phyloP scores from a whole-genome alignment of 2,329 filamentous ascomycete genomes.

The Blumeria graminis region DNA sequence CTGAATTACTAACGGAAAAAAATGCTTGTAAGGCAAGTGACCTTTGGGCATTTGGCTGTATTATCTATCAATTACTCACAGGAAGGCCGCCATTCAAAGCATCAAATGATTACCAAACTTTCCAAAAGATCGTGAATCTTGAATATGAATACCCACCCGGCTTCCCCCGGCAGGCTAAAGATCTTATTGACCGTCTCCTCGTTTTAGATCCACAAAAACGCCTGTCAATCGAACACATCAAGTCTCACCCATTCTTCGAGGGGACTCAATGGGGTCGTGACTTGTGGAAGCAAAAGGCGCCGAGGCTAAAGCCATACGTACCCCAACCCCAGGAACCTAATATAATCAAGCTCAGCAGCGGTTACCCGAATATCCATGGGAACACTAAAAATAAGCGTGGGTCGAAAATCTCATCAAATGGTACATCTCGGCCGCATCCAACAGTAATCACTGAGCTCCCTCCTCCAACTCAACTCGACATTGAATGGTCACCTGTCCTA shows the following conservation, averaged over 20 bases:
- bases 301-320: slow-evolving; percentile 61
- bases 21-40: slow-evolving; percentile 95
- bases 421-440: slow-evolving; percentile 33
- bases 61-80: slow-evolving; percentile 85
- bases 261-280: slow-evolving; percentile 62
- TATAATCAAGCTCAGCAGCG: slow-evolving; percentile 45
- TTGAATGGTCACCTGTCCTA: slow-evolving; percentile 93
- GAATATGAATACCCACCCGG: slow-evolving; percentile 84
- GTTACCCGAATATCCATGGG: slow-evolving; percentile 15
- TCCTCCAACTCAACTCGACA: slow-evolving; percentile 87
- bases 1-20: slow-evolving; percentile 88
- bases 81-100: slow-evolving; percentile 95
- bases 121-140: slow-evolving; percentile 88
- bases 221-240: slow-evolving; percentile 84
- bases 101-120: slow-evolving; percentile 84
- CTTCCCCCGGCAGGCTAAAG: slow-evolving; percentile 65
- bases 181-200: slow-evolving; percentile 72
- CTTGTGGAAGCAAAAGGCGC: slow-evolving; percentile 77
- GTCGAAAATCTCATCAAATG: slow-evolving; percentile 17
- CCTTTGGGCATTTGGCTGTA: slow-evolving; percentile 95
- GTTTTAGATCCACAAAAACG: slow-evolving; percentile 70
- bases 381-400: slow-evolving; percentile 12
- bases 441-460: slow-evolving; percentile 85
- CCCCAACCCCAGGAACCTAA: slow-evolving; percentile 51
- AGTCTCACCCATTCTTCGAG: slow-evolving; percentile 87